Evolutionary conservation across 768 basidiomycete species (phyloP).

Genomic region (Hortiboletus flavorubellus): DNA sequence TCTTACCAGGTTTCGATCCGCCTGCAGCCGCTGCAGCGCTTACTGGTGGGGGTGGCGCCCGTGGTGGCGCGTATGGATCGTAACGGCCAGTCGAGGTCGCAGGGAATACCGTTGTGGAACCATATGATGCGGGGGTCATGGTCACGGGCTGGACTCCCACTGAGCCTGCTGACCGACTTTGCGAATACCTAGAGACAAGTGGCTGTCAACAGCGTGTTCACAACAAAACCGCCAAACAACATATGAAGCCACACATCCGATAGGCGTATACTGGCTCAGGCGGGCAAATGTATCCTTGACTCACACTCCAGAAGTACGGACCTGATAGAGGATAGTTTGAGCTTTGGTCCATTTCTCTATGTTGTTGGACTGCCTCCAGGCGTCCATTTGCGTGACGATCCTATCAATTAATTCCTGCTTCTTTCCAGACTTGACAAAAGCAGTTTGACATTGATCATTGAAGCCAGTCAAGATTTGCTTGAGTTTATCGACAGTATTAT

Average conservation of each 20-base stretch:
- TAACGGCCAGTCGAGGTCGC: slow-evolving; percentile 43
- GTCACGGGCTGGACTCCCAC: slow-evolving; percentile 23
- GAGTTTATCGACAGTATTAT: slow-evolving; percentile 81
- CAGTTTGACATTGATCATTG: slow-evolving; percentile 72
- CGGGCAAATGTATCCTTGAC: slow-evolving; percentile 33
- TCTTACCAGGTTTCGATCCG: slow-evolving; percentile 28
- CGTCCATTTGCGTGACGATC: slow-evolving; percentile 55
- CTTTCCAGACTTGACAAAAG: slow-evolving; percentile 73
- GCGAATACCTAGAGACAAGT: slow-evolving; percentile 25
- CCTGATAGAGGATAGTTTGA: slow-evolving; percentile 62
- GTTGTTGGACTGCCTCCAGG: slow-evolving; percentile 54
- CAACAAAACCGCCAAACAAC: slow-evolving; percentile 3
- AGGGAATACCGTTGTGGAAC: slow-evolving; percentile 22
- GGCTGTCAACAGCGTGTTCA: slow-evolving; percentile 17
- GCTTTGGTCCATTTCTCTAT: slow-evolving; percentile 70
- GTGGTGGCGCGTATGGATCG: slow-evolving; percentile 65
- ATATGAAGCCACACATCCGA: slow-evolving; percentile 8
- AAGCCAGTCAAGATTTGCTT: slow-evolving; percentile 77
- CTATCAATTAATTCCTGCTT: slow-evolving; percentile 86
- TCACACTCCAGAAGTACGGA: slow-evolving; percentile 64
- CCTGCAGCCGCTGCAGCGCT: slow-evolving; percentile 33
- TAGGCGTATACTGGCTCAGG: slow-evolving; percentile 7
- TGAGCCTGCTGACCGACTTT: slow-evolving; percentile 24
- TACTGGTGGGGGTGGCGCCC: slow-evolving; percentile 38
- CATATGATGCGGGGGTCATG: slow-evolving; percentile 18